Evolutionary conservation across 306 rosid genomes (phyloP).

Genomic region (Quercus engelmannii): DNA sequence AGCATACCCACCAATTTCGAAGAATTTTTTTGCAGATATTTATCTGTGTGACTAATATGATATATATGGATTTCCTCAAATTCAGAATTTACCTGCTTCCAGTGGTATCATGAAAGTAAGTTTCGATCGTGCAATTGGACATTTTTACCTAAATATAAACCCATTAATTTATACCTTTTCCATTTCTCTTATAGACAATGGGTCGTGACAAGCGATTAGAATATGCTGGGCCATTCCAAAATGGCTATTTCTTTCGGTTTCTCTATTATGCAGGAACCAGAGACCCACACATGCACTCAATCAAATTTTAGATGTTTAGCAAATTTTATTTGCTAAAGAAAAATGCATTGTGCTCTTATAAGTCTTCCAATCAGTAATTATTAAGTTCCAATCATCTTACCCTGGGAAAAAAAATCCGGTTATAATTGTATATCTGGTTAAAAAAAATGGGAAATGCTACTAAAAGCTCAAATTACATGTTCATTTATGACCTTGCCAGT

Average conservation of each 20-base stretch:
- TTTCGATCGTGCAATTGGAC: constrained; percentile 24
- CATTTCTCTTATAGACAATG: constrained; percentile 58
- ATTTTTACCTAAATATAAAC: constrained; percentile 1
- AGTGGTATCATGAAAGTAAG: constrained; percentile 95
- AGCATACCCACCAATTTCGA: background rate
- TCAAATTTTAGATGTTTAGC: no score
- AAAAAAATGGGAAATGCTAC: background rate
- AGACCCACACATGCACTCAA: no score
- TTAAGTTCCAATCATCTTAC: background rate
- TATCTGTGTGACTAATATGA: constrained; percentile 13
- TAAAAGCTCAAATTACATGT: background rate
- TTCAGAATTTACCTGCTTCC: constrained; percentile 90
- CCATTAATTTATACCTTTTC: constrained; percentile 25
- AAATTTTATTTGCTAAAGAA: no score
- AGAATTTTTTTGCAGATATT: constrained; percentile 15
- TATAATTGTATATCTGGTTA: background rate
- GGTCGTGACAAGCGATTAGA: constrained; percentile 81
- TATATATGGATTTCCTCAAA: constrained; percentile 4
- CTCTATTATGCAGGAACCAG: constrained; percentile 87
- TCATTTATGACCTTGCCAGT: background rate
- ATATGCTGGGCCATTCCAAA: constrained; percentile 85
- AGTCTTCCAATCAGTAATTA: background rate
- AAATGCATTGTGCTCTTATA: background rate
- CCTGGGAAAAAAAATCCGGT: background rate
- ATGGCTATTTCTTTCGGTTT: constrained; percentile 82